Percentiles rank a stretch among this genome's conserved stretches.
phyloP scores from a whole-genome alignment of 176 grass and related monocot species.

The Oryza longistaminata region DNA sequence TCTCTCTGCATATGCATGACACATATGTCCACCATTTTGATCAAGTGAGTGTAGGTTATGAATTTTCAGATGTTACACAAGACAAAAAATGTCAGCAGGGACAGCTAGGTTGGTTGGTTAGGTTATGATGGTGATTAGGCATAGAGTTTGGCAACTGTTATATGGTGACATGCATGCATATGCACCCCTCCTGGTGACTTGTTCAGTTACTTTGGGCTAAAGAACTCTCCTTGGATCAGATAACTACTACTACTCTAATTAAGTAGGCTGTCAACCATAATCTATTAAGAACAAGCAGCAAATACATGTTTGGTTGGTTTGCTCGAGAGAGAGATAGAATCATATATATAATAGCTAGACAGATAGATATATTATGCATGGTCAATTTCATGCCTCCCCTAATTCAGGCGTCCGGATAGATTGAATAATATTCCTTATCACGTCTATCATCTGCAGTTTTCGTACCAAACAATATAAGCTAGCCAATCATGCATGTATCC shows the following conservation, averaged over 20 bases:
- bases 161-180: background rate
- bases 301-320: conserved; percentile 12
- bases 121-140: background rate
- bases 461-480: background rate
- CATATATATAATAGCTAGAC: background rate
- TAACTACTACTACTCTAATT: background rate
- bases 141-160: background rate
- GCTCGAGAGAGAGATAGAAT: background rate
- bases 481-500: background rate
- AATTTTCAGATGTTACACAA: background rate
- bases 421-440: background rate
- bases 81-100: background rate
- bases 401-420: conserved; percentile 16
- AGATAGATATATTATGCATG: background rate
- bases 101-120: background rate
- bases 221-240: background rate
- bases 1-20: background rate
- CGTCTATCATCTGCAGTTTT: conserved; percentile 6
- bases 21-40: background rate
- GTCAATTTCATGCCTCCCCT: conserved; percentile 23
- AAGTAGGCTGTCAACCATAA: background rate
- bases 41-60: background rate
- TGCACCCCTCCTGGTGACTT: background rate
- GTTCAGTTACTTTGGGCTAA: background rate
- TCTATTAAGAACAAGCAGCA: background rate